Conservation (phyloP, 1,284 basidiomycete species). For the Trametes sp. region DNA sequence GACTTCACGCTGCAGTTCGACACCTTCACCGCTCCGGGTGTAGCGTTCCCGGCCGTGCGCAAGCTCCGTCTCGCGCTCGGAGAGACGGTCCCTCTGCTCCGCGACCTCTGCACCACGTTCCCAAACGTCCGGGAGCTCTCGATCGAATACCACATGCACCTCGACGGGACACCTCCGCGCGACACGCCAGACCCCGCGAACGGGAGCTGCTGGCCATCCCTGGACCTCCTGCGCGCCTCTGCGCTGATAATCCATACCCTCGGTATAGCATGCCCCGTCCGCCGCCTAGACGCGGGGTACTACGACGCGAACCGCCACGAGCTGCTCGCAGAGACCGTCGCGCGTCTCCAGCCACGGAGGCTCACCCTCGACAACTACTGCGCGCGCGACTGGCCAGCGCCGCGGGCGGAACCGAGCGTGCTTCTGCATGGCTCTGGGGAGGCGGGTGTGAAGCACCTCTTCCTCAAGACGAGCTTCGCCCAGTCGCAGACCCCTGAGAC, state of each 20-base stretch:
- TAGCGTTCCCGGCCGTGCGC: slow-evolving; percentile 6
- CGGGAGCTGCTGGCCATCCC: neutral
- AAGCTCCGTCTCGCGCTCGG: slow-evolving; percentile 6
- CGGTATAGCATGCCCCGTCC: neutral
- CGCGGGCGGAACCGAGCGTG: slow-evolving; percentile 1
- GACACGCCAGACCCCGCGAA: no score
- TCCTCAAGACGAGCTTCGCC: neutral
- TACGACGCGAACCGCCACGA: slow-evolving; percentile 2
- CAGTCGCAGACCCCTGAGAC: neutral
- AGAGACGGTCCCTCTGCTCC: neutral
- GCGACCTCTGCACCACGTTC: slow-evolving; percentile 8
- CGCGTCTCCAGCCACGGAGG: slow-evolving; percentile 6
- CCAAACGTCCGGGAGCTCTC: slow-evolving; percentile 20
- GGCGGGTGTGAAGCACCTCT: neutral
- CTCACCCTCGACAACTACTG: slow-evolving; percentile 5
- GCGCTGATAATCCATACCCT: neutral
- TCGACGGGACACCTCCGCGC: neutral
- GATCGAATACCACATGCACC: neutral
- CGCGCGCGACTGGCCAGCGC: neutral
- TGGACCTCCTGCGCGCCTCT: neutral
- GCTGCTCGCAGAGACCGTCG: slow-evolving; percentile 4
- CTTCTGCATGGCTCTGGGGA: neutral
- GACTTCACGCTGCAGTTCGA: slow-evolving; percentile 1
- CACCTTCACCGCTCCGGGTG: neutral
- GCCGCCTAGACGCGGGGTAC: neutral